Evolutionary conservation across 305 asterid genomes (phyloP), one percentile per base, ranked within the genome.

Genomic region (Petunia hybrid): DNA sequence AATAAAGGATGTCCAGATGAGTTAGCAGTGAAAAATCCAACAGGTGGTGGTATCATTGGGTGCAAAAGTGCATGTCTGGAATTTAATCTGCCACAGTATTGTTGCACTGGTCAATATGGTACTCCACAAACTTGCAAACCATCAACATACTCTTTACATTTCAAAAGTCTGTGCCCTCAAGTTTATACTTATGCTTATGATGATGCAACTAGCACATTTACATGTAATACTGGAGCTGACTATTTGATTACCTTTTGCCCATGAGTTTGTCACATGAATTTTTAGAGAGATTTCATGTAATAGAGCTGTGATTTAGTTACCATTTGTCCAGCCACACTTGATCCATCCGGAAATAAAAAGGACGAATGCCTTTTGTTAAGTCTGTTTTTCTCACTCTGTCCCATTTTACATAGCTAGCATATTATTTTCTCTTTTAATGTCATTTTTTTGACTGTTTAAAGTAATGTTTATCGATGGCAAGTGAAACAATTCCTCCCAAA

Each of bases 111-210:
- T 8, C 69, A 56, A 0, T 85, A 1, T 8, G 64, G 56, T 4
- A 1, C 80, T 4, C 91, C 93, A 4, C 74, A 6, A 0, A 86
- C 76, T 0, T 92, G 95, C 84, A 64, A 42, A 62, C 93, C 95
- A 2, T 86, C 92, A 0, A 14, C 4, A 0, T 91, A 88, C 48
- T 89, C 95, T 1, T 69, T 70, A 31, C 42, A 83, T 0, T 89
- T 89, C 80, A 89, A 92, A 87, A 9, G 42, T 0, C 76, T 13
- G 7, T 92, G 94, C 36, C 95, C 93, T 4, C 88, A 88, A 60
- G 92, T 93, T 1, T 92, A 91, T 69, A 87, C 87, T 80, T 92
- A 90, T 59, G 91, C 95, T 6, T 89, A 75, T 56, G 97, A 92
- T 51, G 97, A 92, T 71, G 2, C 5, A 45, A 13, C 85, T 4